Conservation (phyloP, 306 rosid genomes). For the Glycyrrhiza uralensis region DNA sequence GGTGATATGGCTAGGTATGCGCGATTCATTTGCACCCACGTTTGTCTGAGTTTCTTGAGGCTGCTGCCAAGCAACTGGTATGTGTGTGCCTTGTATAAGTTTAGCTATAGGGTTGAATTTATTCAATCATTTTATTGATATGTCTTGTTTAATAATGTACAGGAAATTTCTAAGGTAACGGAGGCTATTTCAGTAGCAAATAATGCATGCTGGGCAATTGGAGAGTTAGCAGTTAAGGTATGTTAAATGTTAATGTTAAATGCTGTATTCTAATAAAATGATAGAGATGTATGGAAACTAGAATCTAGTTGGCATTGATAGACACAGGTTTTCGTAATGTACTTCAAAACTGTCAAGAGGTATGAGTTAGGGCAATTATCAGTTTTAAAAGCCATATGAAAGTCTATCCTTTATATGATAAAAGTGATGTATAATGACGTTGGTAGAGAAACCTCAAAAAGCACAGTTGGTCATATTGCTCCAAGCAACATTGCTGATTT, state of each 20-base stretch:
- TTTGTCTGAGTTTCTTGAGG: constrained; percentile 80
- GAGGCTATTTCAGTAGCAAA: constrained; percentile 92
- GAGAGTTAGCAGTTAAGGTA: constrained; percentile 97
- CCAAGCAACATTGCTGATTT: not conserved
- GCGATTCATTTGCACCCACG: constrained; percentile 80
- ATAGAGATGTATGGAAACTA: not conserved
- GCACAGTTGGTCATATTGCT: not conserved
- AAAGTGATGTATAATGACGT: not conserved
- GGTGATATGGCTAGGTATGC: constrained; percentile 67
- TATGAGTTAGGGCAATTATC: not conserved
- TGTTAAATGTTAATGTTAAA: constrained; percentile 31
- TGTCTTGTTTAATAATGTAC: constrained; percentile 23
- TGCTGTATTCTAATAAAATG: constrained; percentile 11
- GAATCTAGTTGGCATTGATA: constrained; percentile 20
- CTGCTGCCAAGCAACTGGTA: constrained; percentile 92
- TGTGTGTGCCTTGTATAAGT: constrained; percentile 22
- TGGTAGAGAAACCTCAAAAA: not conserved
- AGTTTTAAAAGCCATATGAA: not conserved
- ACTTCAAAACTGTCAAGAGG: not conserved
- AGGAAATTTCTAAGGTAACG: constrained; percentile 79
- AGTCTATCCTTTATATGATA: not conserved
- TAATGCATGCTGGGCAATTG: constrained; percentile 99
- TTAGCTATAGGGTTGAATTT: not conserved
- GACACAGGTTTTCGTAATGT: not conserved
- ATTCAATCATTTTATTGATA: constrained; percentile 22